These are phyloP conservation scores for Claviceps quebecensis DNA, from an alignment of 2,329 filamentous ascomycete species.

Conservation along the genomic window DNA sequence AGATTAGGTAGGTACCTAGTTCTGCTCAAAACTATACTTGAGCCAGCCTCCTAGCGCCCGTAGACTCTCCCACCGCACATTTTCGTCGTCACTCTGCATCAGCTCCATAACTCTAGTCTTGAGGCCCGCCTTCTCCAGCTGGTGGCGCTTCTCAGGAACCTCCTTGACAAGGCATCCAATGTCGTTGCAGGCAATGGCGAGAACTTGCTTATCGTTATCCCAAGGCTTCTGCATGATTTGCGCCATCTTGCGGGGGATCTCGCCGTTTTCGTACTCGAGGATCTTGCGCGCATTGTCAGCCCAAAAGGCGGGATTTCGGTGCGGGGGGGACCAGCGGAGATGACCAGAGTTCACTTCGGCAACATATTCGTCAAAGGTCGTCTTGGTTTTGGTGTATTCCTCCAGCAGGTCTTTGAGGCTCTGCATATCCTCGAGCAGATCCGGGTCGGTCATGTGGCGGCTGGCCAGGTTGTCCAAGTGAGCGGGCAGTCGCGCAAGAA, in stretches of 20 bases:
- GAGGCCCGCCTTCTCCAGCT: constrained; percentile 70
- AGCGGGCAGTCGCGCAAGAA: constrained; percentile 66
- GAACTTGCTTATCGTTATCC: constrained; percentile 71
- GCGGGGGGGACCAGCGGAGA: constrained; percentile 83
- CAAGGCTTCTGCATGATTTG: constrained; percentile 64
- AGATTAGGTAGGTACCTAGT: constrained; percentile 7
- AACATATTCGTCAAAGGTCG: constrained; percentile 77
- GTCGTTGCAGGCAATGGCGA: constrained; percentile 89
- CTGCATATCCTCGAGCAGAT: constrained; percentile 48
- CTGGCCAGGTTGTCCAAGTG: constrained; percentile 48
- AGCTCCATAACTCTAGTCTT: constrained; percentile 86
- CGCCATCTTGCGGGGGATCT: constrained; percentile 65
- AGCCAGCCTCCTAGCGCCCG: constrained; percentile 59
- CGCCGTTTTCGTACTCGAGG: constrained; percentile 67
- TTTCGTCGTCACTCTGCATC: constrained; percentile 81
- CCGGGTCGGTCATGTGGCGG: constrained; percentile 49
- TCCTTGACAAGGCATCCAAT: constrained; percentile 80
- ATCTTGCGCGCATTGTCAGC: constrained; percentile 80
- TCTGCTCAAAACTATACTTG: constrained; percentile 47
- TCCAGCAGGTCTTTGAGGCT: constrained; percentile 49
- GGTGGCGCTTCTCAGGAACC: constrained; percentile 67
- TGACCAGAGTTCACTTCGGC: constrained; percentile 78
- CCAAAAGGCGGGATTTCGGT: constrained; percentile 80
- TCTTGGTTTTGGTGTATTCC: constrained; percentile 56
- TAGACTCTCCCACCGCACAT: constrained; percentile 83